Evolutionary conservation across 768 basidiomycete species (phyloP).

Genomic region (Megacollybia marginata): DNA sequence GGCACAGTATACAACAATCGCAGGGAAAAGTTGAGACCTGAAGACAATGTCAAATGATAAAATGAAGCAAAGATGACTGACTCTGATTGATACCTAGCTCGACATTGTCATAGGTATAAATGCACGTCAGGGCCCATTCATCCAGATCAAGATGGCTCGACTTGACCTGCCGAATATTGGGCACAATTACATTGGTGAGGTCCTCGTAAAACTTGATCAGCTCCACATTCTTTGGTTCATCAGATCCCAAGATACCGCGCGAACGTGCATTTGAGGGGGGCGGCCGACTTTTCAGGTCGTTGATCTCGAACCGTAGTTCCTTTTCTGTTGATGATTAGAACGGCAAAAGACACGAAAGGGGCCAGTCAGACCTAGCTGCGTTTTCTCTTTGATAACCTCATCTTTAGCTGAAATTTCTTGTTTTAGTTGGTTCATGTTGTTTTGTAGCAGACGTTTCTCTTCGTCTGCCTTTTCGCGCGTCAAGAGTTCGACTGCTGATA

Average conservation of each 20-base stretch:
- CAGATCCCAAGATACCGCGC: slow-evolving; percentile 24
- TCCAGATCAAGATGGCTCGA: slow-evolving; percentile 37
- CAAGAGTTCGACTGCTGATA: slow-evolving; percentile 52
- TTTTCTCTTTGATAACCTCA: slow-evolving; percentile 29
- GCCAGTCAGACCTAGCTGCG: slow-evolving; percentile 36
- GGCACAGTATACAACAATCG: slow-evolving; percentile 34
- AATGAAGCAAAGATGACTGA: slow-evolving; percentile 4
- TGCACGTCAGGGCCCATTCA: slow-evolving; percentile 57
- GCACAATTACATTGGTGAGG: slow-evolving; percentile 70
- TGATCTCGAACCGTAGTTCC: slow-evolving; percentile 34
- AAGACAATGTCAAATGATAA: neutral
- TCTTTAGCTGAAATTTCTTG: neutral
- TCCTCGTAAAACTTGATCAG: slow-evolving; percentile 80
- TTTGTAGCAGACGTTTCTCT: slow-evolving; percentile 48
- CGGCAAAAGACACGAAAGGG: slow-evolving; percentile 1
- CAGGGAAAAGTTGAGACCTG: slow-evolving; percentile 58
- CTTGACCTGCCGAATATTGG: slow-evolving; percentile 41
- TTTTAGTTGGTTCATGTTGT: slow-evolving; percentile 39
- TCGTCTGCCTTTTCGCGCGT: slow-evolving; percentile 70
- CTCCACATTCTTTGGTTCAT: slow-evolving; percentile 52
- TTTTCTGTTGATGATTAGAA: slow-evolving; percentile 29
- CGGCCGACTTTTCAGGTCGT: slow-evolving; percentile 34
- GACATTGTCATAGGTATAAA: slow-evolving; percentile 43
- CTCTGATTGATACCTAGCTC: neutral
- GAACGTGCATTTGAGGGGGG: slow-evolving; percentile 28